Conservation (phyloP, 306 rosid genomes). For the Pachyrhizus erosus region DNA sequence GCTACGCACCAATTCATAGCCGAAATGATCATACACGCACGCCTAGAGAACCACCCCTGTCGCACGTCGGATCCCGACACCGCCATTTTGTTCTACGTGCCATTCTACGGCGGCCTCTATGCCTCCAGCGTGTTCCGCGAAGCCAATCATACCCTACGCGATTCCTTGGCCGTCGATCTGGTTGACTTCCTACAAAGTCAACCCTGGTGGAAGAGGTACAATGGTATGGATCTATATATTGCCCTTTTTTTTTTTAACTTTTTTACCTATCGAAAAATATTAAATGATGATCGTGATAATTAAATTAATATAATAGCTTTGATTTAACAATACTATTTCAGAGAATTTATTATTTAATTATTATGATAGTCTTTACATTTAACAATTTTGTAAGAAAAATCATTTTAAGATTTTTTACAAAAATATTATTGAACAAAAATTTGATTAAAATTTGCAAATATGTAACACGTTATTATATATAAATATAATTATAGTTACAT, state of each 20-base stretch:
- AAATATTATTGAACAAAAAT: no score
- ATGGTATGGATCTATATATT: slow-evolving; percentile 51
- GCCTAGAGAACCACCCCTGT: slow-evolving; percentile 78
- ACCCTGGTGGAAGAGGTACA: slow-evolving; percentile 44
- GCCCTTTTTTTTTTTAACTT: not conserved
- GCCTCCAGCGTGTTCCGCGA: slow-evolving; percentile 74
- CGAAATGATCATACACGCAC: slow-evolving; percentile 87
- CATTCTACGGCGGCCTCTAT: slow-evolving; percentile 89
- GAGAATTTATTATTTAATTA: no score
- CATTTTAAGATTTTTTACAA: no score
- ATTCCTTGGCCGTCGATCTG: slow-evolving; percentile 57
- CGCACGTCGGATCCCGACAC: slow-evolving; percentile 67
- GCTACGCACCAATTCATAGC: slow-evolving; percentile 85
- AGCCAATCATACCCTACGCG: slow-evolving; percentile 58
- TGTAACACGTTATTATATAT: no score
- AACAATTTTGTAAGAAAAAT: no score
- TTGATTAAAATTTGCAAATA: no score
- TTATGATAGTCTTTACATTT: no score
- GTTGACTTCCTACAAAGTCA: slow-evolving; percentile 43
- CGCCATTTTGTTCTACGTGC: slow-evolving; percentile 73
- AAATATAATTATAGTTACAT: no score
- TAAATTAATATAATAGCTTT: not conserved
- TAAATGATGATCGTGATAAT: not conserved
- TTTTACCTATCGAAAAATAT: not conserved
- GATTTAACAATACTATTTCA: no score